Conservation (phyloP, 1,284 basidiomycete species). For the Peniophora sp. region DNA sequence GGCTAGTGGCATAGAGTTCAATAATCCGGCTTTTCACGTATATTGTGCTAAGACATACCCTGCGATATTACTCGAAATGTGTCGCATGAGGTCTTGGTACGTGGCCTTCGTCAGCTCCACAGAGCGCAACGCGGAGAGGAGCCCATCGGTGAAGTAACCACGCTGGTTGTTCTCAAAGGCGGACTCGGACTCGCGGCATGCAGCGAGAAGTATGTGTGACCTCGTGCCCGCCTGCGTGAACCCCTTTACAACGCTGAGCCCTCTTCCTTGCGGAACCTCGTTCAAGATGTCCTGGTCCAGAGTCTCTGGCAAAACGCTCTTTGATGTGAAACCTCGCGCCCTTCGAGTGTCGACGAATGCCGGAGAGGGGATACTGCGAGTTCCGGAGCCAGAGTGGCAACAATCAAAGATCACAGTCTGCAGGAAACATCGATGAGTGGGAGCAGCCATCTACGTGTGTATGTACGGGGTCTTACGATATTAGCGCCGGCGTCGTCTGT, state of each 20-base stretch:
- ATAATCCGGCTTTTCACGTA: background rate
- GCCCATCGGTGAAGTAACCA: background rate
- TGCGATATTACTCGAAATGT: background rate
- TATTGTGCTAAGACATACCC: background rate
- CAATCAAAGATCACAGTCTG: slow-evolving; percentile 1
- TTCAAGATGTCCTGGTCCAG: background rate
- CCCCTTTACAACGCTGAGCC: background rate
- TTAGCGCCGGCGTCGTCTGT: background rate
- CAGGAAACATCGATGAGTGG: background rate
- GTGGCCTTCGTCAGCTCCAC: background rate
- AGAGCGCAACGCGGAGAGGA: background rate
- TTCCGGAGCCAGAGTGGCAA: background rate
- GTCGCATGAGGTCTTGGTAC: background rate
- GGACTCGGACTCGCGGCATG: background rate
- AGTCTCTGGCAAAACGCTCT: background rate
- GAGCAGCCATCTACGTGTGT: background rate
- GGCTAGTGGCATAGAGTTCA: slow-evolving; percentile 1
- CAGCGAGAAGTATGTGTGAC: slow-evolving; percentile 1
- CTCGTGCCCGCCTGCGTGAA: background rate
- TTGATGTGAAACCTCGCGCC: background rate
- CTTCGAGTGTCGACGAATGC: too few relatives aligned
- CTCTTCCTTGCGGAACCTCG: background rate
- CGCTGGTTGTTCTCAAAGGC: background rate
- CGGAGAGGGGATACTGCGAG: background rate
- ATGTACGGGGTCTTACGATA: background rate